Base-by-base conservation (phyloP, 2,329 filamentous ascomycete species). In the Xenoacremonium recifei region DNA sequence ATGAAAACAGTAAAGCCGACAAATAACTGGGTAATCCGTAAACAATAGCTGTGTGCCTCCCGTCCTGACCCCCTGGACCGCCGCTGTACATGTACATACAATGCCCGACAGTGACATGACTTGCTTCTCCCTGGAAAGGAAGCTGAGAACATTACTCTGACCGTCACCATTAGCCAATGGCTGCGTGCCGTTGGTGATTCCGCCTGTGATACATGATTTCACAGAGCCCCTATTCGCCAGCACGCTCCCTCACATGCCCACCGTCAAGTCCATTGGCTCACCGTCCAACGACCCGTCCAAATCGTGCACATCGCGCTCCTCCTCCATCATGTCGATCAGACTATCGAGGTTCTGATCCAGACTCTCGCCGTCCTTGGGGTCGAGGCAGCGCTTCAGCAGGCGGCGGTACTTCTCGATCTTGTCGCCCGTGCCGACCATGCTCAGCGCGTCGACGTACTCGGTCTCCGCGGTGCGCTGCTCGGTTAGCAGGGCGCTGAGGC, bases 391-490 rank as follows among this genome's bases (percentile, higher is more conserved):
- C 45, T 79, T 79, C 21, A 89, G 78, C 21, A 90, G 72, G 41
- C 77, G 77, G 47, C 85, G 76, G 63, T 91, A 92, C 61, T 84
- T 81, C 53, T 84, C 83, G 50, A 87, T 86, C 60, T 83, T 82
- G 62, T 88, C 84, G 25, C 84, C 82, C 27, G 84, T 81, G 31
- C 86, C 86, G 10, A 86, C 82, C 48, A 82, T 76, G 33, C 79
- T 79, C 34, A 88, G 70, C 11, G 84, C 84, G 37, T 81, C 75
- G 30, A 87, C 80, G 48, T 89, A 88, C 46, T 87, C 82, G 12
- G 67, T 63, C 53, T 89, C 84, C 4, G 84, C 74, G 31, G 73
- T 67, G 36, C 77, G 72, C 54, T 87, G 80, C 54, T 85, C 80
- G 4, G 69, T 61, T 34, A 85, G 69, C 35, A 82, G 69, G 6